These are phyloP conservation scores for Aspergillus costaricaensis DNA, from an alignment of 2,329 filamentous ascomycete genomes.

Conservation along the genomic window DNA sequence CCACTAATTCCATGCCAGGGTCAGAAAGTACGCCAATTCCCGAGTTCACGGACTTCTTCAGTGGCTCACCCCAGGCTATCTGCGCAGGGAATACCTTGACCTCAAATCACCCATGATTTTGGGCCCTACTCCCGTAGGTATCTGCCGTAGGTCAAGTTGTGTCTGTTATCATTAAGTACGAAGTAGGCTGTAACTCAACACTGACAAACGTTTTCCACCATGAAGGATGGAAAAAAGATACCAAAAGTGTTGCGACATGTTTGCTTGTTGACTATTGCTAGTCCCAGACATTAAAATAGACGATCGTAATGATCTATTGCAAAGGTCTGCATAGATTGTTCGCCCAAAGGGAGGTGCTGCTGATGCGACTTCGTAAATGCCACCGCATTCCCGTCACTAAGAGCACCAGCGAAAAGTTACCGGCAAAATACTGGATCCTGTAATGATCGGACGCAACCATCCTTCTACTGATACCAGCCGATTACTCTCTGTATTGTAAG, in stretches of 20 bases:
- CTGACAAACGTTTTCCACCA: background rate
- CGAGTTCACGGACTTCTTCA: background rate
- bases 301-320: conserved; percentile 5
- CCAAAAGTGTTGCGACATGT: background rate
- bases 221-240: background rate
- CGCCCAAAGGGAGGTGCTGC: background rate
- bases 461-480: conserved; percentile 2
- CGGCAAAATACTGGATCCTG: conserved; percentile 10
- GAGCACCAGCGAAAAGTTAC: conserved; percentile 2
- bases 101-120: background rate
- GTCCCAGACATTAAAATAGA: background rate
- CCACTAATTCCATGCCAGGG: conserved; percentile 1
- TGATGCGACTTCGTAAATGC: conserved; percentile 1
- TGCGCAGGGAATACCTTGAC: background rate
- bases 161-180: background rate
- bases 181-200: background rate
- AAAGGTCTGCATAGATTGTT: conserved; percentile 3
- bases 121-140: background rate
- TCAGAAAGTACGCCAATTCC: background rate
- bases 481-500: conserved; percentile 12
- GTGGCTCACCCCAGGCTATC: background rate
- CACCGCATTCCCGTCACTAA: conserved; percentile 5
- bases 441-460: background rate
- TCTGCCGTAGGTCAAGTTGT: background rate
- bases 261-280: conserved; percentile 2